These are phyloP conservation scores for Sporisorium iseilematis-ciliati DNA, from an alignment of 1,284 basidiomycete genomes.

Conservation along the genomic window DNA sequence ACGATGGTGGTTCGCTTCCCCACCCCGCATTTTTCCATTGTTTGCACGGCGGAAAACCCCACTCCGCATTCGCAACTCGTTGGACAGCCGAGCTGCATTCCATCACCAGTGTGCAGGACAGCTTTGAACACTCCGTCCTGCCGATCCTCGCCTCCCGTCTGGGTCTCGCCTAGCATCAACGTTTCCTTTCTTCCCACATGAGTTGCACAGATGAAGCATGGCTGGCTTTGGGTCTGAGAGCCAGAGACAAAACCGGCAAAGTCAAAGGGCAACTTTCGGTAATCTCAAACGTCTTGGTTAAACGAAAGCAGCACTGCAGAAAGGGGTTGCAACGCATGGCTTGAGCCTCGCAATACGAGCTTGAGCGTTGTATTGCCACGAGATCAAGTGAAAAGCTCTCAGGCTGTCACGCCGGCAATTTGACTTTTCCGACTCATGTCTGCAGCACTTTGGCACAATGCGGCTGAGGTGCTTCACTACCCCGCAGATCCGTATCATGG, in stretches of 20 bases:
- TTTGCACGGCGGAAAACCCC: neutral
- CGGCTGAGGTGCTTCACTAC: neutral
- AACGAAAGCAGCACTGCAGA: neutral
- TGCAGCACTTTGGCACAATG: neutral
- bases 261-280: constrained; percentile 8
- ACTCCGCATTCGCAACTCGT: constrained; percentile 8
- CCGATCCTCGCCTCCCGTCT: constrained; percentile 29
- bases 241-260: constrained; percentile 10
- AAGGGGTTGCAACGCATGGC: neutral
- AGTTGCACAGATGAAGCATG: neutral
- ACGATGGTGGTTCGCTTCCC: neutral
- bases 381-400: neutral
- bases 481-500: neutral
- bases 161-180: constrained; percentile 18
- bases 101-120: constrained; percentile 2
- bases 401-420: constrained; percentile 10
- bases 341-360: neutral
- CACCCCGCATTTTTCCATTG: neutral
- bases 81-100: constrained; percentile 20
- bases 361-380: neutral
- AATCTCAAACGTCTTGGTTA: constrained; percentile 14
- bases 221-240: neutral
- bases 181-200: neutral
- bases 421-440: neutral
- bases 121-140: neutral